These are phyloP conservation scores for Scedosporium minutisporum DNA, from an alignment of 2,329 filamentous ascomycete genomes.

Conservation along the genomic window DNA sequence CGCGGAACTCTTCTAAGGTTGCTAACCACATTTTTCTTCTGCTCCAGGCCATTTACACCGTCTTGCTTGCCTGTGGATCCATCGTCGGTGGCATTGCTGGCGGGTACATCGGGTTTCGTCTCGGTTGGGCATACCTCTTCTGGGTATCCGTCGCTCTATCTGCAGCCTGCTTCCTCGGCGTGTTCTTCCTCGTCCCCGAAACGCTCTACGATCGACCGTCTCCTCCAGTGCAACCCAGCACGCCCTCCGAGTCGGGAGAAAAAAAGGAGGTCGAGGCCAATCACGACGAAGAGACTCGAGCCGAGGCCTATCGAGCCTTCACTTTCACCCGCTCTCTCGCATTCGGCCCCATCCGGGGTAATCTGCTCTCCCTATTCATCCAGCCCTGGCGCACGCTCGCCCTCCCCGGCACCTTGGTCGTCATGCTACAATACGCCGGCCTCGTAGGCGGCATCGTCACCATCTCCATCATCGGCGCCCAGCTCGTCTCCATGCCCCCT, in stretches of 20 bases:
- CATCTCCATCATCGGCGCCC: conserved; percentile 73
- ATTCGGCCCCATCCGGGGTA: conserved; percentile 70
- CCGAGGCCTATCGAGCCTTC: conserved; percentile 36
- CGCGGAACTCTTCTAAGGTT: conserved; percentile 12
- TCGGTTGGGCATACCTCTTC: conserved; percentile 84
- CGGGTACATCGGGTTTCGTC: conserved; percentile 66
- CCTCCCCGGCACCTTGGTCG: conserved; percentile 80
- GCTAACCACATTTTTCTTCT: conserved; percentile 9
- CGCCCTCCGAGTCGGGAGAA: conserved; percentile 11
- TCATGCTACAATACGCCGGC: conserved; percentile 68
- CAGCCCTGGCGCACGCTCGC: conserved; percentile 74
- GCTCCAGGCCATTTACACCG: conserved; percentile 48
- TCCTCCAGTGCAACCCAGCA: not conserved
- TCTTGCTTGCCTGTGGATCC: conserved; percentile 46
- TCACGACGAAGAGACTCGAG: conserved; percentile 45
- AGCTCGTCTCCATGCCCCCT: conserved; percentile 71
- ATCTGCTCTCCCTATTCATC: conserved; percentile 53
- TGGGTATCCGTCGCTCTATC: conserved; percentile 81
- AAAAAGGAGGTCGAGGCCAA: conserved; percentile 9
- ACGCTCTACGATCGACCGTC: conserved; percentile 18
- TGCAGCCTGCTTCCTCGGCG: conserved; percentile 25
- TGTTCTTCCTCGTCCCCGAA: conserved; percentile 24
- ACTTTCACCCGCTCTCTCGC: conserved; percentile 38
- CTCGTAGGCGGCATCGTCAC: conserved; percentile 95
- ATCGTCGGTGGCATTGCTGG: conserved; percentile 74